Percentiles rank a stretch among this genome's conserved stretches.
Evolutionary conservation across 805 yeast genomes (phyloP).

Genomic region (Brettanomyces sp.): DNA sequence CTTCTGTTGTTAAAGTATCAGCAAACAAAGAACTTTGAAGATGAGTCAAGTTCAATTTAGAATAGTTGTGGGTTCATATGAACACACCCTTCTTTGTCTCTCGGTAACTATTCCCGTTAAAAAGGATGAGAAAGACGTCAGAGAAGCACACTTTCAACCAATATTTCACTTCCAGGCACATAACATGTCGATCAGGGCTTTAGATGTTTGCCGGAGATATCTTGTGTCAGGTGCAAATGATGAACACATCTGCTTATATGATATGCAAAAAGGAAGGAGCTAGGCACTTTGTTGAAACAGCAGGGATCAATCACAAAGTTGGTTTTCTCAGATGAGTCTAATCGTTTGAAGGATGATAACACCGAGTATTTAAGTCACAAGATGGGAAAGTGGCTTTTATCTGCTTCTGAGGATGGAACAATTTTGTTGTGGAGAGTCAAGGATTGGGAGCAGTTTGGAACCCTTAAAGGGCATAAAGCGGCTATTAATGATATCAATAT

Average conservation of each 20-base stretch:
- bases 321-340: slow-evolving; percentile 51
- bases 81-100: slow-evolving; percentile 81
- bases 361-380: slow-evolving; percentile 22
- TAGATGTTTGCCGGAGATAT: slow-evolving; percentile 76
- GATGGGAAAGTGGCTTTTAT: slow-evolving; percentile 80
- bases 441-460: slow-evolving; percentile 92
- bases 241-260: slow-evolving; percentile 90
- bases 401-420: slow-evolving; percentile 87
- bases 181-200: slow-evolving; percentile 73
- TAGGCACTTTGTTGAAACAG: slow-evolving; percentile 84
- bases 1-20: too few relatives aligned
- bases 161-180: slow-evolving; percentile 96
- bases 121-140: slow-evolving; percentile 14
- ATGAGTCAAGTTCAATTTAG: slow-evolving; percentile 41
- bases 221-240: slow-evolving; percentile 92
- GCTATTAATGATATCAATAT: slow-evolving; percentile 76
- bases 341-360: slow-evolving; percentile 5
- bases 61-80: slow-evolving; percentile 90
- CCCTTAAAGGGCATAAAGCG: slow-evolving; percentile 82
- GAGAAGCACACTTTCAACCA: slow-evolving; percentile 71
- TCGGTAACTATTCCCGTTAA: slow-evolving; percentile 50
- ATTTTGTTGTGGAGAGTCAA: slow-evolving; percentile 89
- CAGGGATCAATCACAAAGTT: slow-evolving; percentile 77
- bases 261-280: slow-evolving; percentile 88
- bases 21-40: background rate